These are phyloP conservation scores for Penicillium ochrochloron DNA, from an alignment of 495 filamentous ascomycete species.

Conservation along the genomic window DNA sequence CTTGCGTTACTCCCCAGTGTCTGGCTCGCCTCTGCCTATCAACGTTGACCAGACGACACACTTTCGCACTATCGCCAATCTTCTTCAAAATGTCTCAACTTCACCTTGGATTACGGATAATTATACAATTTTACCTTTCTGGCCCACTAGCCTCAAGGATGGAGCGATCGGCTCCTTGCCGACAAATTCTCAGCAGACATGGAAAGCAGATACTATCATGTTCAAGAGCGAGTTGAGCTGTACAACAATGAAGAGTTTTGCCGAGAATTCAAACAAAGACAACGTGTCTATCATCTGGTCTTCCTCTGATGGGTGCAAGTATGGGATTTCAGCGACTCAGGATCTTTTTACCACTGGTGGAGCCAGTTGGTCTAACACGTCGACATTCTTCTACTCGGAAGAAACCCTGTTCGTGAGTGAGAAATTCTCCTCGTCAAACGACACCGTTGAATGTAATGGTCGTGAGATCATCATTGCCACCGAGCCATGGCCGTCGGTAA, in stretches of 20 bases:
- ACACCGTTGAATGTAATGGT: slow-evolving; percentile 16
- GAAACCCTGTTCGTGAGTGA: background rate
- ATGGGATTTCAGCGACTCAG: slow-evolving; percentile 12
- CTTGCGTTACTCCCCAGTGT: slow-evolving; percentile 16
- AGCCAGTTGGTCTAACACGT: slow-evolving; percentile 29
- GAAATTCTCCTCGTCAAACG: slow-evolving; percentile 1
- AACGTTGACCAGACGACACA: slow-evolving; percentile 27
- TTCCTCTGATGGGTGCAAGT: slow-evolving; percentile 20
- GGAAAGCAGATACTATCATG: slow-evolving; percentile 40
- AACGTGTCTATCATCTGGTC: slow-evolving; percentile 22
- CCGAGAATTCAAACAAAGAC: background rate
- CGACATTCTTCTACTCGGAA: slow-evolving; percentile 21
- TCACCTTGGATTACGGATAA: slow-evolving; percentile 46
- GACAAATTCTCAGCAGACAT: slow-evolving; percentile 25
- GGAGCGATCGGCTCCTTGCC: slow-evolving; percentile 32
- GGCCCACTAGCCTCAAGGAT: slow-evolving; percentile 30
- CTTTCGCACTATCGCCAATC: slow-evolving; percentile 39
- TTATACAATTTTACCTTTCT: slow-evolving; percentile 44
- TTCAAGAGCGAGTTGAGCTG: slow-evolving; percentile 38
- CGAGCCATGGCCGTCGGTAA: slow-evolving; percentile 21
- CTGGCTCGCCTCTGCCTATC: slow-evolving; percentile 22
- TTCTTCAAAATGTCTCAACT: slow-evolving; percentile 41
- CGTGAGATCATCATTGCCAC: slow-evolving; percentile 24
- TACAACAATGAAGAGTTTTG: slow-evolving; percentile 24
- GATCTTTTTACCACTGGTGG: slow-evolving; percentile 23